Conservation (phyloP, 805 yeast genomes). For the Tetrapisispora namnaoensis region DNA sequence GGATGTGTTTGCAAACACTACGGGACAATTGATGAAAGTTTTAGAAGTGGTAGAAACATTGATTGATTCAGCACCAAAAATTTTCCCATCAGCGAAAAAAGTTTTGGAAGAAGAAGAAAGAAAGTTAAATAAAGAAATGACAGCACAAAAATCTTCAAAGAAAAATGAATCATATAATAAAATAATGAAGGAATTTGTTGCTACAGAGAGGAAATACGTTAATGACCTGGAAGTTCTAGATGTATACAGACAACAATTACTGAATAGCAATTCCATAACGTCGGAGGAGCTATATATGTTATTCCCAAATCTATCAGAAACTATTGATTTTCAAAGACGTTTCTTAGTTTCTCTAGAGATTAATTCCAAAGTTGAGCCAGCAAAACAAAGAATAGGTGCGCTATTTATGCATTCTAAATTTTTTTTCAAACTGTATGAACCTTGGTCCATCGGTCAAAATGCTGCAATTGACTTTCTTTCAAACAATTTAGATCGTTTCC, state of each 20-base stretch:
- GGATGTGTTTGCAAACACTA: slow-evolving; percentile 74
- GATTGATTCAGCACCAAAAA: slow-evolving; percentile 42
- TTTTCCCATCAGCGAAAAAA: slow-evolving; percentile 28
- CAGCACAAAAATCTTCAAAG: slow-evolving; percentile 15
- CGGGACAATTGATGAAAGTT: slow-evolving; percentile 68
- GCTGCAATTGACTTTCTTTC: slow-evolving; percentile 75
- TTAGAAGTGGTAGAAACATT: slow-evolving; percentile 61
- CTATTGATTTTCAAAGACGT: slow-evolving; percentile 87
- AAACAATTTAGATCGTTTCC: slow-evolving; percentile 34
- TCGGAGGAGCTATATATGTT: slow-evolving; percentile 71
- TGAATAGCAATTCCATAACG: slow-evolving; percentile 55
- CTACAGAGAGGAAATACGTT: slow-evolving; percentile 87
- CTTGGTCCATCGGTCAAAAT: slow-evolving; percentile 87
- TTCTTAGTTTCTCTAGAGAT: slow-evolving; percentile 83
- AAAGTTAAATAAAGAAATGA: slow-evolving; percentile 6
- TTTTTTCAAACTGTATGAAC: slow-evolving; percentile 82
- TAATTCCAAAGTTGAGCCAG: slow-evolving; percentile 63
- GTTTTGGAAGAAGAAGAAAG: slow-evolving; percentile 21
- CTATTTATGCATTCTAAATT: slow-evolving; percentile 77
- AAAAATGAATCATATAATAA: slow-evolving; percentile 33
- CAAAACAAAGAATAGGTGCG: slow-evolving; percentile 79
- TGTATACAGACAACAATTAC: slow-evolving; percentile 57
- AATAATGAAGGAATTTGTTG: slow-evolving; percentile 74
- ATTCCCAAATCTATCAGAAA: slow-evolving; percentile 75
- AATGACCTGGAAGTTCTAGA: slow-evolving; percentile 75